Base-by-base conservation (phyloP, 495 filamentous ascomycete genomes). In the Penicillium roqueforti region DNA sequence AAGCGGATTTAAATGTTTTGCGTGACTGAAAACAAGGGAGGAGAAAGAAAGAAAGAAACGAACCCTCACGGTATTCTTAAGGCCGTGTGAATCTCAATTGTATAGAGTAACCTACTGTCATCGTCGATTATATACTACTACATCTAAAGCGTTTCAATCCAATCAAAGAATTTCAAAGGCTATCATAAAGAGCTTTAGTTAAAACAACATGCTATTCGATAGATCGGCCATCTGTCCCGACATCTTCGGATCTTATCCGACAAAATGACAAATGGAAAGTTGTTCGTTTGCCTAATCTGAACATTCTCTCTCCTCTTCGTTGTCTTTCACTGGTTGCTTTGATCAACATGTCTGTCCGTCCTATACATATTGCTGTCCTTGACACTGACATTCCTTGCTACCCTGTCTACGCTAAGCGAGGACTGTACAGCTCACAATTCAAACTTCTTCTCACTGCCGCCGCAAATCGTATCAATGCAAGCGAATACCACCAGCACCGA, bases 361-460 rank as follows among this genome's bases (percentile, higher is more conserved):
- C 32, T 6, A 23, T 51, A 23, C 57, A 63, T 36, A 22, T 65
- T 43, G 59, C 62, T 46, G 51, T 58, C 36, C 57, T 68, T 28
- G 54, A 60, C 40, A 58, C 59, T 1, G 53, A 65, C 16, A 50
- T 68, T 22, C 53, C 57, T 3, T 46, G 50, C 3, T 49, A 51
- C 23, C 22, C 52, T 9, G 56, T 64, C 7, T 68, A 66, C 37
- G 53, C 53, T 16, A 43, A 56, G 16, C 60, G 60, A n/a, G 66
- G 66, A 32, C 38, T 68, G 22, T 66, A 66, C 51, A 68, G 66
- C 34, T 59, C 66, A 20, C 66, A 62, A 25, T 68, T 66, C 32
- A 57, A 61, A 3, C 32, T 22, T 5, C 54, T 68, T n/a, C 58
- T 68, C 1, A 55, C 60, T 44, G 53, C 60, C 16, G 63, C 66